Evolutionary conservation across 805 yeast species (phyloP), one percentile per base, ranked within the genome.

Genomic region (Wickerhamomyces chambardii): DNA sequence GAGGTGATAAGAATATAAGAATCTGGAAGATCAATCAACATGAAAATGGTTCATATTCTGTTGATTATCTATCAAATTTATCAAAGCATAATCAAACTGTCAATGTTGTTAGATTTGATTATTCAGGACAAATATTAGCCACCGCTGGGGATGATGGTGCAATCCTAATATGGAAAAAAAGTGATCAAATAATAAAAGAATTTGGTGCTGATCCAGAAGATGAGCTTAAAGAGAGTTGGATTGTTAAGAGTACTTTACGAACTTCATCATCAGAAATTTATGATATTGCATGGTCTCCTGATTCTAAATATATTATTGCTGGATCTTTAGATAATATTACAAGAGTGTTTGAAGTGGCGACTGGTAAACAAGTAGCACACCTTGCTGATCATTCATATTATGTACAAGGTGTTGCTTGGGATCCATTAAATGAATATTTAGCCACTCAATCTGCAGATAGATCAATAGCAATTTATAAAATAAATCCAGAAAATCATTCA

Each of bases 371-470:
- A 44, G 62, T 81, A 1, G 55, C 64, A 19, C 80, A 75, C 44
- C 64, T 79, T 40, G 73, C 74, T 6, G 85, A 83, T 38, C 97
- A 92, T 56, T 64, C 65, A 32, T 95, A 89, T 55, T 90, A 85
- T 47, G 94, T 92, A 3, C 99, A 92, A 58, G 99, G 99, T 3
- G 90, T 92, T 5, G 67, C 82, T 0, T 92, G 97, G 97, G 98
- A 92, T 54, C 98, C 98, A 7, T 53, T 64, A 36, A 77, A 81
- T 42, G 75, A 81, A 53, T 85, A 58, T 45, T 56, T 92, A 5
- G 85, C 89, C 1, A 82, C 95, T 6, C 96, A 89, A 55, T 77
- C 92, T 18, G 94, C 96, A 11, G 98, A 92, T 58, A 62, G 95
- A 40, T 68, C 85, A 2, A 78, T 90, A 11, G 78, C 76, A 43